Base-by-base conservation (phyloP, 2,329 filamentous ascomycete genomes). In the Fusarium sp. region DNA sequence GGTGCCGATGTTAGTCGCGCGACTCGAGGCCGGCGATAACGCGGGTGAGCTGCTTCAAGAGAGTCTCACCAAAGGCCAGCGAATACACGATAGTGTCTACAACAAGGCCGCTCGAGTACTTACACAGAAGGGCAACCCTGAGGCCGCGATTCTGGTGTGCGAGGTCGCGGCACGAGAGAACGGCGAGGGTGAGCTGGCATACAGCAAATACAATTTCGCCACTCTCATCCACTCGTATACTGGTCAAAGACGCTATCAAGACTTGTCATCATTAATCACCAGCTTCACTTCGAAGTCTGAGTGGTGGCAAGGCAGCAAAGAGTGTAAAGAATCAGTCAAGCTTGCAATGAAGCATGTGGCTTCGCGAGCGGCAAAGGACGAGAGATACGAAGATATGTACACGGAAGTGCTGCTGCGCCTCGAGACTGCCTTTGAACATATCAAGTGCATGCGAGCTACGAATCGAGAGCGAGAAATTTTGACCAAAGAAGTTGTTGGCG, bases 311-410 rank as follows among this genome's bases (percentile, higher is more conserved):
- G 78, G 79, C 12, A 79, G 77, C 49, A 76, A 74, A 38, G 74
- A 73, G 38, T 81, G 80, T 69, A 80, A 81, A 56, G 76, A 80
- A 60, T 79, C 75, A n/a, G 73, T 81, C 70, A 81, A 81, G 64
- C 70, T 78, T 25, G 79, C 79, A 11, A 81, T 81, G 74, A 80
- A 80, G 68, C 73, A 74, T 20, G 66, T 77, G 30, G 76, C 76
- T 22, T 70, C 69, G 57, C 76, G 78, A 20, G 71, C 69, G 8
- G 58, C 70, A 7, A 71, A 32, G 15, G 55, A 59, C 11, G 41
- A 22, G 3, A 52, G n/a, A 11, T 56, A 57, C 3, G 58, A 62
- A 18, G 48, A 68, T 15, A 60, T 51, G n/a, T 78, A 80, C 24
- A 69, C 67, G 25, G 48, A 74, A 22, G 75, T 72, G 8, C 61